phyloP scores from a whole-genome alignment of 2,329 filamentous ascomycete genomes.

The Trichoderma afroharzianum region DNA sequence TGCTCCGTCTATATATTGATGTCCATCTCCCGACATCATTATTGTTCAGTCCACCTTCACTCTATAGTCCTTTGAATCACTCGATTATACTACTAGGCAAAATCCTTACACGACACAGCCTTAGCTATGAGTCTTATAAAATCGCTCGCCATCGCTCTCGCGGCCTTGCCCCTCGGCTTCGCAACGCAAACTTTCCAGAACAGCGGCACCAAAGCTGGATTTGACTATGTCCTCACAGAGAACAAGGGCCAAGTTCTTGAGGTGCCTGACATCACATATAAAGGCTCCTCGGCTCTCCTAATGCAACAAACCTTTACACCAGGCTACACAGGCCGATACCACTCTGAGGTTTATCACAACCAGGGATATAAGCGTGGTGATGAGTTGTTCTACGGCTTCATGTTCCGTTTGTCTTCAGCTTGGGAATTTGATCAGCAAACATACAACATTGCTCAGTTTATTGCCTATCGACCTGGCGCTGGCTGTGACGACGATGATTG shows the following conservation, averaged over 20 bases:
- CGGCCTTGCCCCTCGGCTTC: not conserved
- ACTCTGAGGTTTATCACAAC: slow-evolving; percentile 44
- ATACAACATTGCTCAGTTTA: slow-evolving; percentile 50
- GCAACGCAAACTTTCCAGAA: slow-evolving; percentile 40
- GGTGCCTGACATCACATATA: slow-evolving; percentile 39
- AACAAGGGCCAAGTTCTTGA: slow-evolving; percentile 41
- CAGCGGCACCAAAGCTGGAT: slow-evolving; percentile 38
- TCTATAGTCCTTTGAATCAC: too few relatives aligned
- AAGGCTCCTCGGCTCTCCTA: slow-evolving; percentile 38
- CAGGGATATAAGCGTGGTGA: slow-evolving; percentile 44
- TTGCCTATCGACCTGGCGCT: slow-evolving; percentile 43
- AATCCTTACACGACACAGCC: not conserved
- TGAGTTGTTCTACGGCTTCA: slow-evolving; percentile 47
- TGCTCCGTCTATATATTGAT: not conserved
- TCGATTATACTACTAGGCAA: too few relatives aligned
- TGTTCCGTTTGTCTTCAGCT: slow-evolving; percentile 42
- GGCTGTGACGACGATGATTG: slow-evolving; percentile 41
- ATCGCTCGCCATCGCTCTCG: not conserved
- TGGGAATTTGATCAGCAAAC: slow-evolving; percentile 45
- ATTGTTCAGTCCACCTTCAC: not conserved
- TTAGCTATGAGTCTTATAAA: not conserved
- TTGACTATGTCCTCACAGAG: slow-evolving; percentile 38
- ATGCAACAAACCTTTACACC: slow-evolving; percentile 43
- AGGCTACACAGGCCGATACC: slow-evolving; percentile 42
- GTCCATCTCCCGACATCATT: too few relatives aligned